These are phyloP conservation scores for Ceratobasidium theobromae DNA, from an alignment of 1,284 basidiomycete species.

Conservation along the genomic window DNA sequence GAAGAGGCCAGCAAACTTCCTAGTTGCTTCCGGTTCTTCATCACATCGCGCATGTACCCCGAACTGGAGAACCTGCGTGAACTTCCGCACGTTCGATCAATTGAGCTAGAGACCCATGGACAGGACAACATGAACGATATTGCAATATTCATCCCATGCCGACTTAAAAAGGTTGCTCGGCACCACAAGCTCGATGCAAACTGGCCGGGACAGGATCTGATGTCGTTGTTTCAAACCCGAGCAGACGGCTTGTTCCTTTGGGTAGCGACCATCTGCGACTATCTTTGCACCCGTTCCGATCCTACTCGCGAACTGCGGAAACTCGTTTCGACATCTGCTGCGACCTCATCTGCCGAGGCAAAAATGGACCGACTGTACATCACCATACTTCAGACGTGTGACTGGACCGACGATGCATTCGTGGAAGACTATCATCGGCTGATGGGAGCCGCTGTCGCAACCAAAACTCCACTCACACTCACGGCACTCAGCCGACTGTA, in stretches of 20 bases:
- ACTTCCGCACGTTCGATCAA: not conserved
- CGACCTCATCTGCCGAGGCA: slow-evolving; percentile 17
- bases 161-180: not conserved
- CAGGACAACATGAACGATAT: not conserved
- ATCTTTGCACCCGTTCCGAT: slow-evolving; percentile 31
- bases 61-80: not conserved
- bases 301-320: slow-evolving; percentile 36
- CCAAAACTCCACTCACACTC: not conserved
- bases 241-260: too few species aligned
- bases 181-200: not conserved
- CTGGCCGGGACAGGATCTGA: not conserved
- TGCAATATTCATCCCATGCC: not conserved
- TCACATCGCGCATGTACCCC: slow-evolving; percentile 1
- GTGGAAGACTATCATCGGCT: slow-evolving; percentile 36
- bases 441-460: slow-evolving; percentile 39
- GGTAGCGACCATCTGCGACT: slow-evolving; percentile 38
- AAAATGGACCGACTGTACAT: too few species aligned
- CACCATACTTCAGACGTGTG: too few species aligned
- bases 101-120: not conserved
- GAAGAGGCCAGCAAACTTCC: not conserved
- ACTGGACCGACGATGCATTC: too few species aligned
- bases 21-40: not conserved
- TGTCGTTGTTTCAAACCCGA: not conserved
- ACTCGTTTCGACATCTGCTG: slow-evolving; percentile 11
- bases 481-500: not conserved